A percentile compares a stretch with the other conserved stretches of the same genome.
Conservation (phyloP, 306 rosid genomes). For the Quercus suber region DNA sequence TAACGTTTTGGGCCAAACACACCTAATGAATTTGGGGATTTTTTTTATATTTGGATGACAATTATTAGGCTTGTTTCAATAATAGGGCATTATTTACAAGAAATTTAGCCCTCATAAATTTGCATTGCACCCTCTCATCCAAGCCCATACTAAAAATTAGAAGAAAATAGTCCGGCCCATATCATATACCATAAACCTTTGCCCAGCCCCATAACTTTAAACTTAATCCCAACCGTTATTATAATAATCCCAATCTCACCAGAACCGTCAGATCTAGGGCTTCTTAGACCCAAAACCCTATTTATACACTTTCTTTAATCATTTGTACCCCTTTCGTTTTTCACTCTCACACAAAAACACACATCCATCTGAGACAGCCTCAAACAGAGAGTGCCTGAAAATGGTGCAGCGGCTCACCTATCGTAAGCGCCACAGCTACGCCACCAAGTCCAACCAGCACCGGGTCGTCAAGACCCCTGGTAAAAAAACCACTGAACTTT, state of each 20-base stretch:
- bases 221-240: constrained; percentile 20
- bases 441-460: constrained; percentile 89
- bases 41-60: too few relatives aligned
- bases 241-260: too few relatives aligned
- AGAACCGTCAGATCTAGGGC: constrained; percentile 50
- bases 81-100: too few relatives aligned
- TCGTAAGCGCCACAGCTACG: constrained; percentile 77
- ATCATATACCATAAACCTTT: too few relatives aligned
- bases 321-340: neutral
- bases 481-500: neutral
- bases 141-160: too few relatives aligned
- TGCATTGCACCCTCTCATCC: too few relatives aligned
- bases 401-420: constrained; percentile 92
- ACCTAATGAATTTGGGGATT: too few relatives aligned
- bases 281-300: constrained; percentile 1
- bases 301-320: neutral
- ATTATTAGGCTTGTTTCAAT: too few relatives aligned
- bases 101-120: too few relatives aligned
- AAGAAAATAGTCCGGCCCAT: neutral
- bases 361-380: neutral
- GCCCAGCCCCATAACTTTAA: neutral
- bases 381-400: constrained; percentile 3
- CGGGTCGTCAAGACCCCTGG: constrained; percentile 87
- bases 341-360: neutral
- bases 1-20: too few relatives aligned